Evolutionary conservation across 1,284 basidiomycete genomes (phyloP).

Genomic region (Amylostereum chailletii): DNA sequence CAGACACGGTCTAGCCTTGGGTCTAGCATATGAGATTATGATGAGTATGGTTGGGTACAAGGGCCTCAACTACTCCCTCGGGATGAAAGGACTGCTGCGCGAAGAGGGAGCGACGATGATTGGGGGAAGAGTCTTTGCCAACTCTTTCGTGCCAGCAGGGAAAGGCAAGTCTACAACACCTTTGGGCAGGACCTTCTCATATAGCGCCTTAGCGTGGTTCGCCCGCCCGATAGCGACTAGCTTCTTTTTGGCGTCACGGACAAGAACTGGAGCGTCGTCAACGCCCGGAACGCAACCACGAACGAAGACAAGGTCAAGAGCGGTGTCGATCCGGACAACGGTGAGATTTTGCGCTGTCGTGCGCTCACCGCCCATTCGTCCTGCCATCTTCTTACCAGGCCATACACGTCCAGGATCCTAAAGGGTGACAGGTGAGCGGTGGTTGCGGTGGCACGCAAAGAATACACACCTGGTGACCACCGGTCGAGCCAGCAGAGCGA

Average conservation of each 20-base stretch:
- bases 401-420: slow-evolving; percentile 92
- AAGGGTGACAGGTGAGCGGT: slow-evolving; percentile 1
- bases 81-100: slow-evolving; percentile 62
- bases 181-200: slow-evolving; percentile 76
- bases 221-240: slow-evolving; percentile 52
- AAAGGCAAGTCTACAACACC: slow-evolving; percentile 83
- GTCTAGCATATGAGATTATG: slow-evolving; percentile 3
- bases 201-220: slow-evolving; percentile 68
- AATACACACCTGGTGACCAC: slow-evolving; percentile 79
- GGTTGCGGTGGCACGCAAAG: not conserved
- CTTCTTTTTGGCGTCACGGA: slow-evolving; percentile 85
- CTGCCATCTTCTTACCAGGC: slow-evolving; percentile 98
- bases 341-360: slow-evolving; percentile 85
- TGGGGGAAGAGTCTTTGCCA: slow-evolving; percentile 58
- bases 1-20: too few species aligned
- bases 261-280: slow-evolving; percentile 63
- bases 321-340: slow-evolving; percentile 83
- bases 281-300: slow-evolving; percentile 65
- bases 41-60: slow-evolving; percentile 4
- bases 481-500: slow-evolving; percentile 88
- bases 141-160: slow-evolving; percentile 80
- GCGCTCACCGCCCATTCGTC: slow-evolving; percentile 81
- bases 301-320: slow-evolving; percentile 84
- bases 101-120: slow-evolving; percentile 63
- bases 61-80: slow-evolving; percentile 45